Evolutionary conservation across 345 rosid species (phyloP), one percentile per base, ranked within the genome.

Genomic region (Carallia pectinifolia): DNA sequence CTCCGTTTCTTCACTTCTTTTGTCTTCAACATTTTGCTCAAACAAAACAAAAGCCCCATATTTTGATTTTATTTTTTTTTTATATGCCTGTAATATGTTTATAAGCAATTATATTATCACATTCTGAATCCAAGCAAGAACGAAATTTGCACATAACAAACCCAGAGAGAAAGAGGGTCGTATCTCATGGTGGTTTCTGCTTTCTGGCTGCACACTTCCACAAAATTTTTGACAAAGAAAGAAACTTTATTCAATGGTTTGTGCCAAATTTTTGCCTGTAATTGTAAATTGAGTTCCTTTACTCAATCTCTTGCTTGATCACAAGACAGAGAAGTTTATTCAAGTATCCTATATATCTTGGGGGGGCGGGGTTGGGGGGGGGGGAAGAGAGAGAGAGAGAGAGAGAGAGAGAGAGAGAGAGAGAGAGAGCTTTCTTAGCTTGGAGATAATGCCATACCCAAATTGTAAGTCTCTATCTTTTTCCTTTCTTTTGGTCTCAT

Each of bases 381-480:
- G n/a, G n/a, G n/a, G n/a, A n/a, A n/a, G n/a, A n/a, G n/a, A n/a
- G n/a, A n/a, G n/a, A n/a, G n/a, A n/a, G n/a, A n/a, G n/a, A n/a
- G 6, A 6, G 6, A 40, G 47, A 0, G 47, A 40, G 47, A 40
- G 13, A 40, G 9, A 39, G 40, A 6, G 71, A 70, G 55, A 67
- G 37, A 62, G 56, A 67, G 29, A 37, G 40, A 19, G 44, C 58
- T 77, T 66, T 77, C 84, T 82, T 85, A 72, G 81, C 88, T 87
- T 87, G 58, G 79, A 83, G 84, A 75, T 73, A 65, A 78, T 73
- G 62, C 83, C 77, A 86, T 76, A 76, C 93, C 81, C 84, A 81
- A 73, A 84, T 78, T 85, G 84, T 67, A 88, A 92, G 93, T 84
- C 80, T 91, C 81, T 70, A 44, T 79, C 71, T 77, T 58, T 5